These are phyloP conservation scores for Suillus clintonianus DNA, from an alignment of 768 basidiomycete genomes.

Conservation along the genomic window DNA sequence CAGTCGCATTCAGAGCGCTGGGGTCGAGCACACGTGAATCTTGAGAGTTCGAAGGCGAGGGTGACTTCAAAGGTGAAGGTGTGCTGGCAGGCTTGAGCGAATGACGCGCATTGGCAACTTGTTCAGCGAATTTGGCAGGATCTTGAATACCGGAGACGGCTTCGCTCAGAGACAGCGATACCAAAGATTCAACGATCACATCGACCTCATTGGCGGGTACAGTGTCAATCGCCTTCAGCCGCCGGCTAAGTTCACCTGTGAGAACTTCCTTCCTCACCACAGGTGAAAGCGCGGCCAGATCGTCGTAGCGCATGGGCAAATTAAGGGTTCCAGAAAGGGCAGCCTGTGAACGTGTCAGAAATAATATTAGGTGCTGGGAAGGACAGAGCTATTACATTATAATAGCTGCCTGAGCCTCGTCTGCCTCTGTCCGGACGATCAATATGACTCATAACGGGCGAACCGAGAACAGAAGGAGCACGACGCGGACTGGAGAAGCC, in stretches of 20 bases:
- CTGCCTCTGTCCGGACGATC: conserved; percentile 68
- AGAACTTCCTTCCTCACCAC: conserved; percentile 87
- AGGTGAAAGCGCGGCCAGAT: conserved; percentile 77
- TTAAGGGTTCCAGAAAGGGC: conserved; percentile 79
- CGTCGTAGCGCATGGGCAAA: conserved; percentile 86
- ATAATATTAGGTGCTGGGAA: conserved; percentile 1
- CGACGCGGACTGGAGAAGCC: conserved; percentile 78
- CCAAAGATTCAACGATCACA: conserved; percentile 69
- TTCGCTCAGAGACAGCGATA: conserved; percentile 70
- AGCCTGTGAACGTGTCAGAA: conserved; percentile 48
- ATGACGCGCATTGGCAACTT: conserved; percentile 49
- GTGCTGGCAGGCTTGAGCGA: conserved; percentile 36
- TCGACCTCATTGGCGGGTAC: conserved; percentile 61
- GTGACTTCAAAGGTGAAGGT: conserved; percentile 51
- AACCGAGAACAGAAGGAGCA: conserved; percentile 49
- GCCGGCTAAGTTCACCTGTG: conserved; percentile 78
- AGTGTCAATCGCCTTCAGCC: conserved; percentile 58
- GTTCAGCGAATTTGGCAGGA: conserved; percentile 61
- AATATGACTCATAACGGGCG: conserved; percentile 51
- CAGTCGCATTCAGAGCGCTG: conserved; percentile 66
- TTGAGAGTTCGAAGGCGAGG: conserved; percentile 58
- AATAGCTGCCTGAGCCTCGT: conserved; percentile 85
- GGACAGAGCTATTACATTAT: conserved; percentile 53
- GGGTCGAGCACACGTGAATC: conserved; percentile 73
- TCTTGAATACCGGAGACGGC: conserved; percentile 79